Conservation (phyloP, 495 filamentous ascomycete genomes). For the Stereocaulon alpinum region DNA sequence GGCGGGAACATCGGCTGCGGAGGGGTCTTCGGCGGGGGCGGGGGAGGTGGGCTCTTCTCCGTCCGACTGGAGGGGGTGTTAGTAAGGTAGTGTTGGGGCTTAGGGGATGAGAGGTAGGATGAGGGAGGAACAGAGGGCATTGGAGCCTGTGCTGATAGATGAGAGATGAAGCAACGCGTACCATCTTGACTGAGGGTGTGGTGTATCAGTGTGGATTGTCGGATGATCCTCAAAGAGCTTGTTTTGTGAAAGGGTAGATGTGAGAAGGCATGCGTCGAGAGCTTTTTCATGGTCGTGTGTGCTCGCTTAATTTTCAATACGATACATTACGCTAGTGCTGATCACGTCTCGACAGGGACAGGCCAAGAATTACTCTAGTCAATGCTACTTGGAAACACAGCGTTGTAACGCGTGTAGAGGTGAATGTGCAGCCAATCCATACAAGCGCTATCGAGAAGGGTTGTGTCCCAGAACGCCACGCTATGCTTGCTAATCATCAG, state of each 20-base stretch:
- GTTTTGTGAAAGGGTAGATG: background rate
- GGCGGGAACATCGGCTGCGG: constrained; percentile 77
- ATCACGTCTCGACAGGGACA: background rate
- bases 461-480: background rate
- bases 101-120: constrained; percentile 4
- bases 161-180: constrained; percentile 15
- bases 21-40: constrained; percentile 46
- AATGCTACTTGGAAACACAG: background rate
- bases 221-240: constrained; percentile 55
- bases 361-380: background rate
- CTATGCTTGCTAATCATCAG: constrained; percentile 4
- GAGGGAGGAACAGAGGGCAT: background rate
- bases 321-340: constrained; percentile 3
- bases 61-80: constrained; percentile 47
- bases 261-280: background rate
- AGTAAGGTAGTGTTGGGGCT: constrained; percentile 3
- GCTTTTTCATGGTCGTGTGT: constrained; percentile 15
- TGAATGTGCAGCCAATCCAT: background rate
- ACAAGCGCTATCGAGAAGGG: background rate
- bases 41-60: constrained; percentile 78
- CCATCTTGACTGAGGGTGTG: constrained; percentile 30
- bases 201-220: constrained; percentile 36
- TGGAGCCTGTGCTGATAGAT: background rate
- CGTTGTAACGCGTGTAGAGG: background rate
- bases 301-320: constrained; percentile 18